Conservation (phyloP, 495 filamentous ascomycete species). For the Neurospora sp. region DNA sequence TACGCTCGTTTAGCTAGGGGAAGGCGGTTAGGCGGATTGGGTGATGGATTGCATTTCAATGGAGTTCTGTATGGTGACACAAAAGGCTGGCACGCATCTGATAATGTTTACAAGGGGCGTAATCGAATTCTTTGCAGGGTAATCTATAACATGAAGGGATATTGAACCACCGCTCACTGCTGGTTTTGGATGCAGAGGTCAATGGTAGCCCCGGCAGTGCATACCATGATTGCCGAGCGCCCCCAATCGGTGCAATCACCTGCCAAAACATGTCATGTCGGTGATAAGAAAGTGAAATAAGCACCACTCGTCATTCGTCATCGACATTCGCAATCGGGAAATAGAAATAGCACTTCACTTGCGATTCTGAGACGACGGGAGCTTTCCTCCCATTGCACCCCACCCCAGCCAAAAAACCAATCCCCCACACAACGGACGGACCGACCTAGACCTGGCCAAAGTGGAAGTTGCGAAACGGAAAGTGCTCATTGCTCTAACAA, state of each 20-base stretch:
- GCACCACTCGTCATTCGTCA: not conserved
- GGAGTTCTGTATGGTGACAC: not conserved
- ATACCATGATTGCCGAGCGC: not conserved
- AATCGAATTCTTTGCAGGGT: not conserved
- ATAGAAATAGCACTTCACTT: not conserved
- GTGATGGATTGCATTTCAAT: not conserved
- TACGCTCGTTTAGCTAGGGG: not conserved
- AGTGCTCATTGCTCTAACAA: not conserved
- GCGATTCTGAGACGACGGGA: not conserved
- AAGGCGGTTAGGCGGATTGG: not conserved
- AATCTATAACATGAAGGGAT: not conserved
- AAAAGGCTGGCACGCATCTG: not conserved
- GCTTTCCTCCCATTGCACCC: not conserved
- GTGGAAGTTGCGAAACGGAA: not conserved
- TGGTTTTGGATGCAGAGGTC: not conserved
- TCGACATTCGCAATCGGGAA: not conserved
- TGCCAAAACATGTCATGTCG: not conserved
- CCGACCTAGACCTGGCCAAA: conserved; percentile 1
- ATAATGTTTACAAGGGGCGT: not conserved
- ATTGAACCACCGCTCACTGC: not conserved
- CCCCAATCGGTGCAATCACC: not conserved
- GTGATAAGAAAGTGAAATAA: not conserved
- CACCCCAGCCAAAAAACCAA: not conserved
- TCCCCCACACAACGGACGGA: not conserved
- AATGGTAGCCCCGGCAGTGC: not conserved